Evolutionary conservation across 2,329 filamentous ascomycete species (phyloP), one percentile per base, ranked within the genome.

Genomic region (Botrytis galanthina): DNA sequence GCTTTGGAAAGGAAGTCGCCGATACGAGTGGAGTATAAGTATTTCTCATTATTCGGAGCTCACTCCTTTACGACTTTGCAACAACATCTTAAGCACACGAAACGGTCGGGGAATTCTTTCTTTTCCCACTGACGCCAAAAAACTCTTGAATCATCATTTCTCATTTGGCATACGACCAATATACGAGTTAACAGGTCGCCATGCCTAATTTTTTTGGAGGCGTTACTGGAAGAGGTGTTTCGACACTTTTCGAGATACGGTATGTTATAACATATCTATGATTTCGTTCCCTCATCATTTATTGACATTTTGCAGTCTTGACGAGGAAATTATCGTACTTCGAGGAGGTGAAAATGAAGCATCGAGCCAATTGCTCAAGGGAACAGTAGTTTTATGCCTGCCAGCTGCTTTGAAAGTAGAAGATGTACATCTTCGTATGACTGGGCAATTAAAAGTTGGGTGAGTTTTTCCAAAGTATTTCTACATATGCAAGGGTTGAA

Each of bases 241-340:
- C 80, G 37, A 80, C 80, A 60, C 78, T 82, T 29, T 82, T 82
- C 70, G 81, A 82, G 72, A 82, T 82, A 71, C 79, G 81, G 81
- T 82, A 76, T 68, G 78, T 54, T 70, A 37, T 37, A 16, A 22
- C 39, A 29, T 69, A 44, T 59, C 18, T 68, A 10, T 18, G 46
- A 59, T 37, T 16, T 54, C 64, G 39, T 29, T 59, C 37, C 71
- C 61, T 75, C 75, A 68, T 77, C 61, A 44, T 32, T 16, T 60
- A 32, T 63, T 75, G 44, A 75, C n/a, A 35, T 37, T 22, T 70
- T 26, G 72, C 79, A 94, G 93, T 70, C 87, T 95, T 74, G 92
- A 95, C 70, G 91, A 92, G 79, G 91, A 93, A 79, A 92, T 95
- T 73, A 89, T 95, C 74, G 90, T 95, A 44, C 91, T 96, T 76